A percentile compares a stretch with the other conserved stretches of the same genome.
These are phyloP conservation scores for Cinnamomum chago DNA, from an alignment of 164 flowering plant genomes.

Conservation along the genomic window DNA sequence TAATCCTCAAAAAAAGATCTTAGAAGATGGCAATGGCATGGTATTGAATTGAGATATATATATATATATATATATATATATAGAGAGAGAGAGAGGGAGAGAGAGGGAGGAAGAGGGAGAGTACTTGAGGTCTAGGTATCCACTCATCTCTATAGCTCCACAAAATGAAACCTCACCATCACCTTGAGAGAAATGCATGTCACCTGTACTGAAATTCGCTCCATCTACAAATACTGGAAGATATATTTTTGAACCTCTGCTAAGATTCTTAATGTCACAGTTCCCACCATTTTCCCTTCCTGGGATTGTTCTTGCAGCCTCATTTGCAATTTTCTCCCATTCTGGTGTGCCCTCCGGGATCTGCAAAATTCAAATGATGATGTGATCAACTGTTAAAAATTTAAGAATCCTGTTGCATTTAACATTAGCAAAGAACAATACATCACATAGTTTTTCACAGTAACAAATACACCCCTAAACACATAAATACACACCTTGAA, in stretches of 20 bases:
- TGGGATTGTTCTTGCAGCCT: constrained; percentile 94
- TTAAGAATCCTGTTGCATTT: too few relatives aligned
- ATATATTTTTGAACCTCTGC: constrained; percentile 85
- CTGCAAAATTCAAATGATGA: constrained; percentile 26
- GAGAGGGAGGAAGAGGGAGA: not conserved
- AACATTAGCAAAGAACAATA: too few relatives aligned
- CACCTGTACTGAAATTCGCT: constrained; percentile 90
- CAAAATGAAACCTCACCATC: constrained; percentile 95
- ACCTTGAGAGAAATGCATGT: constrained; percentile 98
- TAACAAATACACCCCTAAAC: too few relatives aligned
- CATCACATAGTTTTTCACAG: too few relatives aligned
- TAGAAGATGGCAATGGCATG: too few relatives aligned
- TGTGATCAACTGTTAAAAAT: too few relatives aligned
- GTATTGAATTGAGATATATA: too few relatives aligned
- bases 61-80: too few relatives aligned
- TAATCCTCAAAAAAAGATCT: not conserved
- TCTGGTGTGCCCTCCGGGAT: constrained; percentile 57
- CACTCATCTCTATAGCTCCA: constrained; percentile 99
- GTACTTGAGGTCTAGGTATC: constrained; percentile 93
- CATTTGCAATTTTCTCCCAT: constrained; percentile 80
- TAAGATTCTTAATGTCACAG: constrained; percentile 91
- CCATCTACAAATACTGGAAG: constrained; percentile 95
- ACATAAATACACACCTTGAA: too few relatives aligned
- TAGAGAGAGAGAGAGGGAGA: too few relatives aligned
- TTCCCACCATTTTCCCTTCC: constrained; percentile 99